phyloP scores from a whole-genome alignment of 192 early-diverging fungal species.

The Phycomyces blakesleeanus region DNA sequence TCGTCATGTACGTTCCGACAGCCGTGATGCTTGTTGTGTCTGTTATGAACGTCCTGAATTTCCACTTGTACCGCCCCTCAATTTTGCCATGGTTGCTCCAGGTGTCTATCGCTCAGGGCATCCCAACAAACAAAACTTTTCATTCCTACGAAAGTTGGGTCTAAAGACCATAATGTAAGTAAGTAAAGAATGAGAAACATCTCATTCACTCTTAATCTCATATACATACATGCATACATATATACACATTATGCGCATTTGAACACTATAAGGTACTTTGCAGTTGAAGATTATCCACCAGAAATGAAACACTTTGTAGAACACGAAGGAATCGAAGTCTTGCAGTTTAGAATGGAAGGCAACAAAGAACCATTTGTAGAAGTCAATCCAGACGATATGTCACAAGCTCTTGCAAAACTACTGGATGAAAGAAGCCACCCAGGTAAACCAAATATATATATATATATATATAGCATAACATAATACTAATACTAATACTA shows the following conservation, averaged over 20 bases:
- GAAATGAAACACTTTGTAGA: conserved; percentile 70
- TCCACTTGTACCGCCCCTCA: conserved; percentile 84
- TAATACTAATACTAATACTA: too few relatives aligned
- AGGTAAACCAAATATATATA: conserved; percentile 20
- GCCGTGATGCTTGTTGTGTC: conserved; percentile 21
- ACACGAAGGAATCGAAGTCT: conserved; percentile 66
- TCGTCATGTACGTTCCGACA: background rate
- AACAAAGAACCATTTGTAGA: conserved; percentile 82
- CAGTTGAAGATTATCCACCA: conserved; percentile 50
- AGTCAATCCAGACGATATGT: conserved; percentile 51
- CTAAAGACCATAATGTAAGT: conserved; percentile 85
- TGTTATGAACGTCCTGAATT: conserved; percentile 39
- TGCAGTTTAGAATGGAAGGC: conserved; percentile 78
- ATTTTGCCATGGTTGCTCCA: conserved; percentile 91
- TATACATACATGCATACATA: too few relatives aligned
- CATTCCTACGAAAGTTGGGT: conserved; percentile 82
- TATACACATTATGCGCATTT: too few relatives aligned
- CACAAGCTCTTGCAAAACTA: conserved; percentile 47
- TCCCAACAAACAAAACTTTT: conserved; percentile 87
- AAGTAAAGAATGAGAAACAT: conserved; percentile 8
- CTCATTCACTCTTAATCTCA: too few relatives aligned
- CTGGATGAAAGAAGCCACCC: conserved; percentile 50
- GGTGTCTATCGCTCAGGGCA: conserved; percentile 94
- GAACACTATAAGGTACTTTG: conserved; percentile 31
- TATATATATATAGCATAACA: background rate